phyloP scores from a whole-genome alignment of 495 filamentous ascomycete genomes.

The Hypoxylon lienhwacheense region DNA sequence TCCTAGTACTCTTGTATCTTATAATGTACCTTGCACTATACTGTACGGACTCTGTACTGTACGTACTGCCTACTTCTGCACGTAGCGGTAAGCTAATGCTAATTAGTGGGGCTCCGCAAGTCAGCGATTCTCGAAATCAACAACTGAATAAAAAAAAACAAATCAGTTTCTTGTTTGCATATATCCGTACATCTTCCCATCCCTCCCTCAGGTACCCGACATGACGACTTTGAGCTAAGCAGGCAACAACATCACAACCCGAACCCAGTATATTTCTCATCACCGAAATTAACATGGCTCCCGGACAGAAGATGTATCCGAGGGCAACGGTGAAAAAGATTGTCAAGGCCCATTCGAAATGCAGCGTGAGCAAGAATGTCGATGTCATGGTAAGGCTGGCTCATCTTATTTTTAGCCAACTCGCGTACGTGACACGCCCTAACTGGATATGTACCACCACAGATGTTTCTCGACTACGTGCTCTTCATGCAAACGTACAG shows the following conservation, averaged over 20 bases:
- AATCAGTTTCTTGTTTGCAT: no score
- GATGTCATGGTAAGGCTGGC: conserved; percentile 72
- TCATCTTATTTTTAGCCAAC: neutral
- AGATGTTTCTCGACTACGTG: conserved; percentile 90
- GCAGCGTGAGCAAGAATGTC: conserved; percentile 78
- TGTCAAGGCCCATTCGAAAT: conserved; percentile 83
- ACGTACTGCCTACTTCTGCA: no score
- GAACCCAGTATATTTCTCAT: neutral
- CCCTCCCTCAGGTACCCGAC: no score
- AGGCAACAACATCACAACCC: neutral
- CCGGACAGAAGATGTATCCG: conserved; percentile 75
- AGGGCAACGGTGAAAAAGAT: conserved; percentile 83
- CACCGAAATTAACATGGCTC: conserved; percentile 47
- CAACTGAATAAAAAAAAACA: no score
- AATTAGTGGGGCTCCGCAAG: no score
- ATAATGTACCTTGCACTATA: no score
- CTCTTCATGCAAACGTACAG: conserved; percentile 83
- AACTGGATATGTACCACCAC: conserved; percentile 11
- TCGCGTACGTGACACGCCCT: conserved; percentile 19
- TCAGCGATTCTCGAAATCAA: no score
- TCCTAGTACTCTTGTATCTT: no score
- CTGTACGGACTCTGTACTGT: no score
- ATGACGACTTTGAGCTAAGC: no score
- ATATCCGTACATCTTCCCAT: no score
- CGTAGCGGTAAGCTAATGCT: no score